phyloP scores from a whole-genome alignment of 345 rosid species.

The Carallia pectinifolia region DNA sequence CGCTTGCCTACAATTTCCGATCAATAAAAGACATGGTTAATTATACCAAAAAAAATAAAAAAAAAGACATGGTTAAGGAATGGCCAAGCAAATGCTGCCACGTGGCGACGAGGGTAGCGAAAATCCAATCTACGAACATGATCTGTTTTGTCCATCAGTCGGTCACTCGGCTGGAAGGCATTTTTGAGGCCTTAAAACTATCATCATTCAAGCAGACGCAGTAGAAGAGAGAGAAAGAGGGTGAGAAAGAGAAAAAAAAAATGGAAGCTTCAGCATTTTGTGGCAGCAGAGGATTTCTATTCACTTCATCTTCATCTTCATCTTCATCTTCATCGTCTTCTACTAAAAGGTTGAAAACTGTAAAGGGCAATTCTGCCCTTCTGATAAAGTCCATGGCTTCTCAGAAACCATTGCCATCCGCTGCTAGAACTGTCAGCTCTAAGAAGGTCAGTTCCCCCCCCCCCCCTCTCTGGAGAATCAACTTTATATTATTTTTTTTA shows the following conservation, averaged over 20 bases:
- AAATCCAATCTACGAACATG: constrained; percentile 14
- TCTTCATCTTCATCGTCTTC: constrained; percentile 19
- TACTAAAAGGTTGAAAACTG: constrained; percentile 1
- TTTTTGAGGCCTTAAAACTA: too few relatives aligned
- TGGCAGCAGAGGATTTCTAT: constrained; percentile 23
- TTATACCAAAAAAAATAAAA: too few relatives aligned
- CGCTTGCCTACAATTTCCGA: too few relatives aligned
- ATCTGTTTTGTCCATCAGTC: too few relatives aligned
- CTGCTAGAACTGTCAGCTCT: constrained; percentile 49
- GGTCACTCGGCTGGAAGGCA: too few relatives aligned
- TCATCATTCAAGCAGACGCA: too few relatives aligned
- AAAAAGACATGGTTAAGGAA: too few relatives aligned
- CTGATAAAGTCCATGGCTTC: constrained; percentile 60
- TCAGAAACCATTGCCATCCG: constrained; percentile 58
- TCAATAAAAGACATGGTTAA: too few relatives aligned
- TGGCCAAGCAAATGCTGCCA: constrained; percentile 15
- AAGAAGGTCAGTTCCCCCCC: constrained; percentile 41
- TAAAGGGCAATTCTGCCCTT: constrained; percentile 9
- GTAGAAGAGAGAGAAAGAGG: too few relatives aligned
- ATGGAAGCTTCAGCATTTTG: constrained; percentile 40
- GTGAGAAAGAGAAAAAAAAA: not conserved
- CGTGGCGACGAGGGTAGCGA: constrained; percentile 21
- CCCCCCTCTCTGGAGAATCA: not conserved
- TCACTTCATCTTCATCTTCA: constrained; percentile 7
- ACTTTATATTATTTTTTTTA: not conserved